A percentile compares a stretch with the other conserved stretches of the same genome.
These are phyloP conservation scores for Carpinus viminea DNA, from an alignment of 306 rosid genomes.

Conservation along the genomic window DNA sequence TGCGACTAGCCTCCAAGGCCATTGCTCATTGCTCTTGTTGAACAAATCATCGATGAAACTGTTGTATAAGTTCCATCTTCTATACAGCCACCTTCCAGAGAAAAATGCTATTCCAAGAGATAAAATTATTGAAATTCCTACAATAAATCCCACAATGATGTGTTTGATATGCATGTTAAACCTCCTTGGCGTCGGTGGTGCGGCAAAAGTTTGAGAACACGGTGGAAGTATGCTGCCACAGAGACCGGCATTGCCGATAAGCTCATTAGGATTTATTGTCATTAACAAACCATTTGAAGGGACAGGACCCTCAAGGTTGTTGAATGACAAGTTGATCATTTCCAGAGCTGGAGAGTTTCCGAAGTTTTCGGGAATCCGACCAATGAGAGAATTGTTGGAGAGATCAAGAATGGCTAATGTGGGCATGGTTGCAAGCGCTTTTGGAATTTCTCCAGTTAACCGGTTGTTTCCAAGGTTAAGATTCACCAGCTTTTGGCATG, in stretches of 20 bases:
- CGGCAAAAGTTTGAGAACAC: constrained; percentile 45
- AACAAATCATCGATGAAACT: constrained; percentile 55
- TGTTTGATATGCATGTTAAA: constrained; percentile 38
- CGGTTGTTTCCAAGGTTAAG: constrained; percentile 65
- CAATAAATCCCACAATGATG: constrained; percentile 50
- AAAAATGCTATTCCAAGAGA: constrained; percentile 47
- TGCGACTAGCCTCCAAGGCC: constrained; percentile 91
- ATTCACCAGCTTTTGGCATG: constrained; percentile 73
- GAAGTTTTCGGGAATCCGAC: constrained; percentile 67
- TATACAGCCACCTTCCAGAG: constrained; percentile 53
- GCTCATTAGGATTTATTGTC: constrained; percentile 68
- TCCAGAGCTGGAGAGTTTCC: constrained; percentile 80
- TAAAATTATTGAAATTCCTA: constrained; percentile 54
- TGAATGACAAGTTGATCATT: constrained; percentile 75
- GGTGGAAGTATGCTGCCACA: constrained; percentile 84
- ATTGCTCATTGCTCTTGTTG: constrained; percentile 55
- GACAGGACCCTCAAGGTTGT: constrained; percentile 81
- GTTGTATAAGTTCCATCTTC: constrained; percentile 56
- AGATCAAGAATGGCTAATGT: constrained; percentile 77
- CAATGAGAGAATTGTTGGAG: constrained; percentile 68
- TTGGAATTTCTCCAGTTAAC: constrained; percentile 68
- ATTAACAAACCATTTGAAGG: constrained; percentile 68
- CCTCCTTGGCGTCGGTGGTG: constrained; percentile 23
- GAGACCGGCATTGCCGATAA: constrained; percentile 68
- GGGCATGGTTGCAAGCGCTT: constrained; percentile 64